Evolutionary conservation across 1,139 yeast genomes (phyloP).

Genomic region (Fermentozyma sake): DNA sequence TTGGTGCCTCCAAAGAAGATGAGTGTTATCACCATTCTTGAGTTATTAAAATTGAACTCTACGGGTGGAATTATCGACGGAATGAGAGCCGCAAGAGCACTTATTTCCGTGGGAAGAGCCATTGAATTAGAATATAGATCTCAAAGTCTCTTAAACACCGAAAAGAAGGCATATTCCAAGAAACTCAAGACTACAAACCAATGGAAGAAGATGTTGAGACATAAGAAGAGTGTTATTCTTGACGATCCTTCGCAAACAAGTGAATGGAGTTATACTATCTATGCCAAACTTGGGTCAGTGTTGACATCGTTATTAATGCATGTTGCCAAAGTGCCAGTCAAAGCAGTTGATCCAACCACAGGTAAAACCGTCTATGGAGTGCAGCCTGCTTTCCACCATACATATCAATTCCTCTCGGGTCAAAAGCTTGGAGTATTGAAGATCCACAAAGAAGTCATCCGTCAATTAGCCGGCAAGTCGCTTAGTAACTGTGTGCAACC

Average conservation of each 20-base stretch:
- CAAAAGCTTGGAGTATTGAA: constrained; percentile 78
- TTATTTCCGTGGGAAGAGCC: constrained; percentile 77
- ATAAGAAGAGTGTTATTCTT: constrained; percentile 24
- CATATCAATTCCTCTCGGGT: constrained; percentile 78
- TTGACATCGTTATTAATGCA: constrained; percentile 71
- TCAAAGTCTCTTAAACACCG: constrained; percentile 55
- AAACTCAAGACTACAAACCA: constrained; percentile 28
- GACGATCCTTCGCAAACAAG: constrained; percentile 17
- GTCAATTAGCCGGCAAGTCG: constrained; percentile 64
- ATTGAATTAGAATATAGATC: constrained; percentile 81
- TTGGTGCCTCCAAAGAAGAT: constrained; percentile 74
- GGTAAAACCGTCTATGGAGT: constrained; percentile 60
- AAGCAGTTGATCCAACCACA: constrained; percentile 75
- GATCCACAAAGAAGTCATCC: constrained; percentile 65
- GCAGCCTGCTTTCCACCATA: constrained; percentile 90
- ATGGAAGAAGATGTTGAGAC: constrained; percentile 41
- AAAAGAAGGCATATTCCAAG: constrained; percentile 43
- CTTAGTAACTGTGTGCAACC: constrained; percentile 73
- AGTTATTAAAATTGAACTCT: constrained; percentile 67
- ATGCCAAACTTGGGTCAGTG: constrained; percentile 81
- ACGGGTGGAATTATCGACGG: constrained; percentile 81
- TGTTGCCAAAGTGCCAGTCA: constrained; percentile 76
- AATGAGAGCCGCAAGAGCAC: constrained; percentile 80
- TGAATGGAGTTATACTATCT: constrained; percentile 50
- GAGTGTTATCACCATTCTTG: constrained; percentile 81